These are phyloP conservation scores for Aegilops sharonensis DNA, from an alignment of 176 grass and related monocot genomes.

Conservation along the genomic window DNA sequence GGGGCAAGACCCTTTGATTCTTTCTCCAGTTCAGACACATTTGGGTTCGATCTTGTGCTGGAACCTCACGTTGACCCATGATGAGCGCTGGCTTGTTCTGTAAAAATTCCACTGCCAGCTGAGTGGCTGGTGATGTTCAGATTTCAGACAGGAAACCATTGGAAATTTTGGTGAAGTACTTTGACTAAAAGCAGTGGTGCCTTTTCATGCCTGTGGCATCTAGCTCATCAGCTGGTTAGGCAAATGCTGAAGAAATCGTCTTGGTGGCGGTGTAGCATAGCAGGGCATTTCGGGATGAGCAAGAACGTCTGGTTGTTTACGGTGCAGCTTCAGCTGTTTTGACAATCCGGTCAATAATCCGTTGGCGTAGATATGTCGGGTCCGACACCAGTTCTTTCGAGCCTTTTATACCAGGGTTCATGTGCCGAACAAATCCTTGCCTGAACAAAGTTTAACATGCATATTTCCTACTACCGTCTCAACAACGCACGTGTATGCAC, in stretches of 20 bases:
- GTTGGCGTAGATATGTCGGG: background rate
- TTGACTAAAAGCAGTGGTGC: conserved; percentile 6
- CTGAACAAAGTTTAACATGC: background rate
- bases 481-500: background rate
- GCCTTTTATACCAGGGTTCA: no score
- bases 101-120: background rate
- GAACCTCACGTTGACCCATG: conserved; percentile 6
- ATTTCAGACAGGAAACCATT: background rate
- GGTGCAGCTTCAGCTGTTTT: conserved; percentile 24
- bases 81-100: conserved; percentile 15
- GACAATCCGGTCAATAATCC: background rate
- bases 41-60: conserved; percentile 33
- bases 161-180: conserved; percentile 9
- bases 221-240: background rate
- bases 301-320: background rate
- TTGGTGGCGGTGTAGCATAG: background rate
- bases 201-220: background rate
- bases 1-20: background rate
- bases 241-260: background rate
- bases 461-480: background rate
- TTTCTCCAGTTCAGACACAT: conserved; percentile 38
- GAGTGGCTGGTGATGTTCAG: background rate
- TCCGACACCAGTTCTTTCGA: background rate
- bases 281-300: background rate
- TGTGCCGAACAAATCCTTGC: background rate